These are phyloP conservation scores for Thermothielavioides terrestris DNA, from an alignment of 495 filamentous ascomycete species.

Conservation along the genomic window DNA sequence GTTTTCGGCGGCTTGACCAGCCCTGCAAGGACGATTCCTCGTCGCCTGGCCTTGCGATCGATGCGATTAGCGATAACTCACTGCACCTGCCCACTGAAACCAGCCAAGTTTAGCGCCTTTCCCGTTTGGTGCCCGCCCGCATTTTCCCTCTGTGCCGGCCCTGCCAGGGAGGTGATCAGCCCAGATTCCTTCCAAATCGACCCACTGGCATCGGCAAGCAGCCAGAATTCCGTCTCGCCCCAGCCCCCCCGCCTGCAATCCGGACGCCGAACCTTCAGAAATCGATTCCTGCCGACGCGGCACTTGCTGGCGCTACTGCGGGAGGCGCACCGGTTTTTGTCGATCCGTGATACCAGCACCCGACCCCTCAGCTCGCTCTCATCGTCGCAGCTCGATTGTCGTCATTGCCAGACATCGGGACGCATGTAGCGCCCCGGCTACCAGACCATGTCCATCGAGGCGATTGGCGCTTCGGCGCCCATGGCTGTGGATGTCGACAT, in stretches of 20 bases:
- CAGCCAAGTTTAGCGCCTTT: conserved; percentile 8
- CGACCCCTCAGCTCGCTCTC: not conserved
- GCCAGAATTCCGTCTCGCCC: conserved; percentile 15
- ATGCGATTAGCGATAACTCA: not conserved
- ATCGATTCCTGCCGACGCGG: conserved; percentile 15
- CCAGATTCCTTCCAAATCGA: conserved; percentile 27
- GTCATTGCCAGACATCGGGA: conserved; percentile 16
- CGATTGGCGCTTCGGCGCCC: conserved; percentile 33
- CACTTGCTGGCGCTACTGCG: conserved; percentile 14
- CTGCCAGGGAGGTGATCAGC: conserved; percentile 20
- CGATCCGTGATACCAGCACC: conserved; percentile 2
- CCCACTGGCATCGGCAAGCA: conserved; percentile 23
- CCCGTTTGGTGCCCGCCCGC: conserved; percentile 15
- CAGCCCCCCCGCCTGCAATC: conserved; percentile 12
- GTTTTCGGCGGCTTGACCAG: too few species aligned
- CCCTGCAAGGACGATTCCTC: too few species aligned
- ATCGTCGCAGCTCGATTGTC: conserved; percentile 9
- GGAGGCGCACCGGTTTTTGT: conserved; percentile 3
- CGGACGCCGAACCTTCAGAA: conserved; percentile 13
- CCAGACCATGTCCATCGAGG: conserved; percentile 33
- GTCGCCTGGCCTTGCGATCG: too few species aligned
- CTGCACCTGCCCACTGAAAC: not conserved
- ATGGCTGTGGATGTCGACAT: conserved; percentile 17
- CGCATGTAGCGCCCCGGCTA: conserved; percentile 33
- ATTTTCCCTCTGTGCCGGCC: conserved; percentile 10